phyloP scores from a whole-genome alignment of 176 grass and related monocot genomes.

The Musa acuminata region DNA sequence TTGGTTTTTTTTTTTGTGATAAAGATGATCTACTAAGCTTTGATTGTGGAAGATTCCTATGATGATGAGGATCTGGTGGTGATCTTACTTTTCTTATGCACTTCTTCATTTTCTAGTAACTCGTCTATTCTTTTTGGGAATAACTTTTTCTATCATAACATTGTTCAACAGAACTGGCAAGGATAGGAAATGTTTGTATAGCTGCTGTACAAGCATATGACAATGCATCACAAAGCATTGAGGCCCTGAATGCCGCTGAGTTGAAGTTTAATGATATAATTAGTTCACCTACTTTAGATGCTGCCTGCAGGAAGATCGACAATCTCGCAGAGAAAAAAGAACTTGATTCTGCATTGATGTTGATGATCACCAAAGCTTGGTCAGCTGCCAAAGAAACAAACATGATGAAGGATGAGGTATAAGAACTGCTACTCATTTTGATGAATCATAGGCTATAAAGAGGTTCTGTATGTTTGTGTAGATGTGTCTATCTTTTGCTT shows the following conservation, averaged over 20 bases:
- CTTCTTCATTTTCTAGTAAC: background rate
- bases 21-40: background rate
- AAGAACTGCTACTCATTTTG: conserved; percentile 4
- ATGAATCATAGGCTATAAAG: background rate
- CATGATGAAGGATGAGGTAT: conserved; percentile 74
- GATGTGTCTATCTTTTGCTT: background rate
- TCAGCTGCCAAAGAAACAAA: conserved; percentile 77
- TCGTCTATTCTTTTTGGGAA: background rate
- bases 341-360: conserved; percentile 55
- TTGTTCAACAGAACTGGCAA: conserved; percentile 54
- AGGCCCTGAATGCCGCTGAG: conserved; percentile 58
- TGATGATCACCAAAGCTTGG: conserved; percentile 82
- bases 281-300: conserved; percentile 51
- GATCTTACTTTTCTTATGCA: background rate
- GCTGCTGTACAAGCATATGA: conserved; percentile 74
- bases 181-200: conserved; percentile 67
- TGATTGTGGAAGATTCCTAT: background rate
- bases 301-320: conserved; percentile 78
- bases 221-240: conserved; percentile 44
- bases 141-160: background rate
- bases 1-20: background rate
- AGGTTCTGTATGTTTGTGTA: background rate
- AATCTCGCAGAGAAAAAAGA: conserved; percentile 80
- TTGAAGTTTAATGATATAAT: conserved; percentile 80
- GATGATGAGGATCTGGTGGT: background rate